Evolutionary conservation across 176 grass and related monocot genomes (phyloP).

Genomic region (Tuctoria greenei): DNA sequence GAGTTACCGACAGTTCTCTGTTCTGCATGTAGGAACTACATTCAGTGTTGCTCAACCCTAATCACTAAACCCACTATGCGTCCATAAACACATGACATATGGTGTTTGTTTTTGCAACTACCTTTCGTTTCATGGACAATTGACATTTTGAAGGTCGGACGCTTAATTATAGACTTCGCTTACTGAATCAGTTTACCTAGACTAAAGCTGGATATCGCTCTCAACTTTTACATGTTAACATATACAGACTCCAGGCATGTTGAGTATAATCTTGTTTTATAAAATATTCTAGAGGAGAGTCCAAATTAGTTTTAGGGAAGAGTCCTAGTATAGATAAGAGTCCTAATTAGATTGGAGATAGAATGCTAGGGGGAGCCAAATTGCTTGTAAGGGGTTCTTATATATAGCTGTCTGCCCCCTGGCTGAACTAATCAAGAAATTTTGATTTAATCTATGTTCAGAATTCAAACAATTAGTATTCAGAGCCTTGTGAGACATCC

Average conservation of each 20-base stretch:
- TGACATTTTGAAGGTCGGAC: not conserved
- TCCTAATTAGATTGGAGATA: too few species aligned
- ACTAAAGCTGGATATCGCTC: constrained; percentile 1
- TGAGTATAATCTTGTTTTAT: too few species aligned
- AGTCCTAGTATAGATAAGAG: too few species aligned
- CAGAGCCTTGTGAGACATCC: too few species aligned
- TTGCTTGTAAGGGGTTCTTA: too few species aligned
- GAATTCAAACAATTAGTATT: too few species aligned
- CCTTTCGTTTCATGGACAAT: not conserved
- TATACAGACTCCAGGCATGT: not conserved
- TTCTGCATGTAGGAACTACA: not conserved
- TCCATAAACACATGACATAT: not conserved
- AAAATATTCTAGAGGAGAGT: too few species aligned
- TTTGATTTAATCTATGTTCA: too few species aligned
- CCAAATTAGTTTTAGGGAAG: too few species aligned
- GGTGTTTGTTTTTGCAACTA: not conserved
- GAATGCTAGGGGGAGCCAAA: too few species aligned
- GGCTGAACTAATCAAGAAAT: too few species aligned
- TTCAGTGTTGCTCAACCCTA: not conserved
- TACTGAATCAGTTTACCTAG: not conserved
- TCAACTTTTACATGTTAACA: constrained; percentile 1
- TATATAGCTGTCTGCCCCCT: too few species aligned
- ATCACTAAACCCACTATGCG: not conserved
- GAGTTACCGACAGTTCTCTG: not conserved
- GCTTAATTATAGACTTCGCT: not conserved